phyloP scores from a whole-genome alignment of 2,329 filamentous ascomycete genomes.

The Hypomyces perniciosus region DNA sequence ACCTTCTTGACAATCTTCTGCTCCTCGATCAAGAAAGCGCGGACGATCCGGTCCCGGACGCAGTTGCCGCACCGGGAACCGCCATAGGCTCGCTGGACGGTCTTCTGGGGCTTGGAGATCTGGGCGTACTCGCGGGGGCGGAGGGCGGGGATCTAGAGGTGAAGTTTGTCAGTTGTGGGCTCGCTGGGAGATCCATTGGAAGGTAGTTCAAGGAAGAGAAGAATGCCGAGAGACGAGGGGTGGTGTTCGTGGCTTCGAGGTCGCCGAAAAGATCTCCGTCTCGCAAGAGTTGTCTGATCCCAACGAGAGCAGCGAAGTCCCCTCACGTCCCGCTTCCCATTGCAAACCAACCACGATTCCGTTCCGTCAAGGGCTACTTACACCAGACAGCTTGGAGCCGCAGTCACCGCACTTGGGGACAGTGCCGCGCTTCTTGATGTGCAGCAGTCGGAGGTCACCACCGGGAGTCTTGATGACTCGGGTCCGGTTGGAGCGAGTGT shows the following conservation, averaged over 20 bases:
- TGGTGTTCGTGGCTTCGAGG: neutral
- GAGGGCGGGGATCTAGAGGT: conserved; percentile 76
- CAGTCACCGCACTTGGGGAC: conserved; percentile 99
- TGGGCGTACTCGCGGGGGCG: conserved; percentile 96
- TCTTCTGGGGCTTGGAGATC: conserved; percentile 99
- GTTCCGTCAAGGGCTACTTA: conserved; percentile 55
- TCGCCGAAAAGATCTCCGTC: neutral
- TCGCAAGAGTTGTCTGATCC: neutral
- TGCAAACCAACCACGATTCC: conserved; percentile 1
- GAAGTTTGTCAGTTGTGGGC: conserved; percentile 14
- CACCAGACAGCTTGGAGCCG: conserved; percentile 92
- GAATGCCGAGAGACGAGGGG: neutral
- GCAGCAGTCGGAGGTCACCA: conserved; percentile 89
- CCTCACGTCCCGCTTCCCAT: neutral
- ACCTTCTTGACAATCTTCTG: conserved; percentile 99
- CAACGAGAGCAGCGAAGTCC: neutral
- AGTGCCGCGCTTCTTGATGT: conserved; percentile 99
- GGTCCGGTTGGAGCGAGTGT: conserved; percentile 96
- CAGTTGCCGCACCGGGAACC: conserved; percentile 98
- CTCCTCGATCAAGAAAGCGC: conserved; percentile 99
- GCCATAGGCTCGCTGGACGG: conserved; percentile 96
- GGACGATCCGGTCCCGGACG: conserved; percentile 95
- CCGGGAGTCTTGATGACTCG: conserved; percentile 94
- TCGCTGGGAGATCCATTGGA: neutral
- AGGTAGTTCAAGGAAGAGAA: neutral